A percentile compares a stretch with the other conserved stretches of the same genome.
These are phyloP conservation scores for Aegilops umbellulata DNA, from an alignment of 176 grass and related monocot genomes.

Conservation along the genomic window DNA sequence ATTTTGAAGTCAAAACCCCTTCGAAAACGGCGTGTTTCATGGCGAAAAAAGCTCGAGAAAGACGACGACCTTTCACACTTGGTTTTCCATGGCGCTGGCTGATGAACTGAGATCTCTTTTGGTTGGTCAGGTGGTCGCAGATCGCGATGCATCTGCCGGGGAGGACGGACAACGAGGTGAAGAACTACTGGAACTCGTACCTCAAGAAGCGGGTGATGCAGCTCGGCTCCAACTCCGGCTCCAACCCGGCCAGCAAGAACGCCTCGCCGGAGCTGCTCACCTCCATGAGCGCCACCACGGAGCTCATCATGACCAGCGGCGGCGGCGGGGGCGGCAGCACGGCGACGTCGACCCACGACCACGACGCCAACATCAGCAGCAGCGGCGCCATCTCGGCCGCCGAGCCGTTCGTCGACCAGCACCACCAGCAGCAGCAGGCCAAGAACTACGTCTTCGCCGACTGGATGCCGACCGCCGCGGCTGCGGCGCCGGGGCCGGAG, in stretches of 20 bases:
- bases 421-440: constrained; percentile 3
- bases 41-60: background rate
- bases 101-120: constrained; percentile 4
- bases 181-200: constrained; percentile 93
- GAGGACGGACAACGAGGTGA: constrained; percentile 90
- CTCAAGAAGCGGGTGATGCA: constrained; percentile 76
- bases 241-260: constrained; percentile 31
- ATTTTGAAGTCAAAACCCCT: background rate
- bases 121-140: constrained; percentile 62
- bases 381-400: constrained; percentile 2
- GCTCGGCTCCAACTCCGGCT: background rate
- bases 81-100: background rate
- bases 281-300: constrained; percentile 48
- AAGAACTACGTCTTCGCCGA: constrained; percentile 59
- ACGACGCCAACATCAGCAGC: constrained; percentile 40
- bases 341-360: constrained; percentile 37
- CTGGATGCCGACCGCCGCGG: constrained; percentile 31
- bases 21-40: background rate
- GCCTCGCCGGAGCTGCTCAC: constrained; percentile 19
- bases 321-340: background rate
- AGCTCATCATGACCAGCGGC: constrained; percentile 39
- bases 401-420: constrained; percentile 27
- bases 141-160: constrained; percentile 85
- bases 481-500: background rate
- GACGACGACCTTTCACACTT: too few relatives aligned